Evolutionary conservation across 1,139 yeast genomes (phyloP), one percentile per base, ranked within the genome.

Genomic region (Yamadazyma pseudoaaseri): DNA sequence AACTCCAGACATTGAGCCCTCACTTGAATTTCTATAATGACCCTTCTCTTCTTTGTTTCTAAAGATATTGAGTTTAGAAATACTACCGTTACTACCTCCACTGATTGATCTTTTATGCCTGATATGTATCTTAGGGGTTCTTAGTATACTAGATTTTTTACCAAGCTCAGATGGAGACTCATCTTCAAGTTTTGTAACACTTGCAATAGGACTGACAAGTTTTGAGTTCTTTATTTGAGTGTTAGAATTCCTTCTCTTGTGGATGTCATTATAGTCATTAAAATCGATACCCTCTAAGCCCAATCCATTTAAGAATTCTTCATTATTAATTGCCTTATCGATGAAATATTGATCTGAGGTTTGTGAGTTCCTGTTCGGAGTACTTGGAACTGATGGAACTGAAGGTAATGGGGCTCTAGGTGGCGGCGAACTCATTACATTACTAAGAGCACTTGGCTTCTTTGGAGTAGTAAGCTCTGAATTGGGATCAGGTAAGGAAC

Each of bases 61-160:
- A 49, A 69, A 67, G 20, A 69, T 48, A 25, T 54, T 58, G 35
- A 69, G 53, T 40, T 66, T 66, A 26, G 55, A 52, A 16, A 56
- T 43, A 27, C 54, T 39, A 12, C 47, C 45, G 21, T 49, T 47
- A 43, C 54, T 60, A 10, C 73, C 70, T 11, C 71, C 71, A 18
- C 73, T 66, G 4, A 53, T 49, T 5, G 73, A 65, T 18, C 75
- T 48, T 44, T 68, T 69, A 44, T 70, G 76, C 35, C 61, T 65
- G 36, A 68, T 51, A 22, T 61, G 54, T 34, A 58, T 45, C 34
- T 60, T 57, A 14, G 67, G 68, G 5, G 63, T 64, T 31, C 54
- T 48, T 11, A 56, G 50, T 10, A 63, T 44, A 26, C 68, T 62
- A 18, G 49, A 50, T 39, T 51, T 60, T 30, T 70, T 50, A 14